phyloP scores from a whole-genome alignment of 2,329 filamentous ascomycete species.

The Botrytis aclada region DNA sequence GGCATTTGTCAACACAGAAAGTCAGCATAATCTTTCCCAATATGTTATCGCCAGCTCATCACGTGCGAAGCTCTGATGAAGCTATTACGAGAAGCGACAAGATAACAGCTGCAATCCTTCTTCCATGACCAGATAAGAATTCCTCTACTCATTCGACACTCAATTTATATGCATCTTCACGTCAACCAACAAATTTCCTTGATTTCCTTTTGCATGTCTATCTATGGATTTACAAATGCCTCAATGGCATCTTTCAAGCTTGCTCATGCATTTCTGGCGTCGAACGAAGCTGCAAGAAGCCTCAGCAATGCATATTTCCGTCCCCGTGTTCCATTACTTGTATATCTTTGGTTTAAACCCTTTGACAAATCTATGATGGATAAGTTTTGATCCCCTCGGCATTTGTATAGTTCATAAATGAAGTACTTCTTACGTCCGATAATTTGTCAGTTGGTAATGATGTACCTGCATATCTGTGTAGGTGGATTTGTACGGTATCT shows the following conservation, averaged over 20 bases:
- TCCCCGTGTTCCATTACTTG: neutral
- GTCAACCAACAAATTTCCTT: neutral
- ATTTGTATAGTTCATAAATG: neutral
- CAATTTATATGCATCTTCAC: neutral
- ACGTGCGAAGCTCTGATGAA: conserved; percentile 14
- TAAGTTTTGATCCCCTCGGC: neutral
- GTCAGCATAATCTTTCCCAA: conserved; percentile 1
- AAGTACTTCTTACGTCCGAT: neutral
- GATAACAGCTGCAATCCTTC: conserved; percentile 15
- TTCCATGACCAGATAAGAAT: conserved; percentile 13
- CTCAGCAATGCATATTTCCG: neutral
- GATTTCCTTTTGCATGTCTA: neutral
- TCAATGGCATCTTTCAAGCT: neutral
- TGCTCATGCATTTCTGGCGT: conserved; percentile 10
- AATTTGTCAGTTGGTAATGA: conserved; percentile 5
- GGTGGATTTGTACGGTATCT: neutral
- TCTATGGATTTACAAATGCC: neutral
- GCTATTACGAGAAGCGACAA: conserved; percentile 20
- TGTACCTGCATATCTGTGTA: neutral
- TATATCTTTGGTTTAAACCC: neutral
- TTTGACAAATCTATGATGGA: conserved; percentile 12
- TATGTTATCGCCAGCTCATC: conserved; percentile 1
- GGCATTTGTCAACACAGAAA: neutral
- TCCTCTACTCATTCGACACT: conserved; percentile 13
- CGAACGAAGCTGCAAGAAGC: conserved; percentile 6